Conservation (phyloP, 495 filamentous ascomycete genomes). For the Extremus antarcticus region DNA sequence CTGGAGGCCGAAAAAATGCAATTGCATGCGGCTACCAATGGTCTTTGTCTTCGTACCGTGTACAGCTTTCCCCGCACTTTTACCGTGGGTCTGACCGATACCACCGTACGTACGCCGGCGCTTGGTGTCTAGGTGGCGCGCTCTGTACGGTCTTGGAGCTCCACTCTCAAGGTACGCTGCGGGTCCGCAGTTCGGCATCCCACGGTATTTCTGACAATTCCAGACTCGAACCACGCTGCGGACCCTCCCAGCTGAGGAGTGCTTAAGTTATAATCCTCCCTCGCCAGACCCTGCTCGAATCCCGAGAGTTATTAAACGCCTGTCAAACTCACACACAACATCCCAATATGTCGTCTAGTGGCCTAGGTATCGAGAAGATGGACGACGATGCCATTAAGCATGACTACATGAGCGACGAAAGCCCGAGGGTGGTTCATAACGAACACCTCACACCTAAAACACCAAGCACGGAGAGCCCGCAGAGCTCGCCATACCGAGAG, state of each 20-base stretch:
- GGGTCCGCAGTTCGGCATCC: neutral
- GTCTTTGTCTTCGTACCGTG: too few relatives aligned
- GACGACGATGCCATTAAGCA: slow-evolving; percentile 4
- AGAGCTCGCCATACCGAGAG: neutral
- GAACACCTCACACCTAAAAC: neutral
- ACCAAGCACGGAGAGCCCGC: neutral
- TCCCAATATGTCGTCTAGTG: too few relatives aligned
- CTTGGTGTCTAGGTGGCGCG: neutral
- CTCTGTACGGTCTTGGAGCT: neutral
- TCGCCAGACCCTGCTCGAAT: too few relatives aligned
- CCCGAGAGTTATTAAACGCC: too few relatives aligned
- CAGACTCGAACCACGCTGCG: neutral
- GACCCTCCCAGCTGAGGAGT: neutral
- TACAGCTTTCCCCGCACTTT: too few relatives aligned
- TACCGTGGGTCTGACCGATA: too few relatives aligned
- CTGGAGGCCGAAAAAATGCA: too few relatives aligned
- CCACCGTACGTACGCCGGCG: too few relatives aligned
- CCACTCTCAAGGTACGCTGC: neutral
- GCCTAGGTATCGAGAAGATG: slow-evolving; percentile 1
- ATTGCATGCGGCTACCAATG: too few relatives aligned
- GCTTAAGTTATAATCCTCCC: too few relatives aligned
- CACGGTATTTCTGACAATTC: neutral
- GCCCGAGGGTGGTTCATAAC: neutral
- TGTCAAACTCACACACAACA: too few relatives aligned
- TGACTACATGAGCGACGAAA: neutral